phyloP scores from a whole-genome alignment of 768 basidiomycete genomes.

The Phlebiopsis flavidoalba region DNA sequence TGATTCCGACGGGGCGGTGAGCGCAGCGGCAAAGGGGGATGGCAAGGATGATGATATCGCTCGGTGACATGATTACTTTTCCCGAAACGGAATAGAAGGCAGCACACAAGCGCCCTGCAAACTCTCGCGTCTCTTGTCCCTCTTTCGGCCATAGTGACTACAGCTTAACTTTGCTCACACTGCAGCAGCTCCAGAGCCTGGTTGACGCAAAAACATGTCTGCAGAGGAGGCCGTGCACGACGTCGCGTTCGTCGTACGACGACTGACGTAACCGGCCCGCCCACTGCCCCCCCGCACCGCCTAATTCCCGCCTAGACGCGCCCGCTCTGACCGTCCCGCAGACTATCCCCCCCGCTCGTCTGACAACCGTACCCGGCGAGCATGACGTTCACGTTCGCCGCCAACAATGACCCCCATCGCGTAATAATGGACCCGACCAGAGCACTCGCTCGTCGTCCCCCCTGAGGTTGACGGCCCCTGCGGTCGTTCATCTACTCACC shows the following conservation, averaged over 20 bases:
- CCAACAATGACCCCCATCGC: slow-evolving; percentile 53
- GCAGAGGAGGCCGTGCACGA: slow-evolving; percentile 4
- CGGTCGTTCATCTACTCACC: slow-evolving; percentile 16
- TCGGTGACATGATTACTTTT: slow-evolving; percentile 9
- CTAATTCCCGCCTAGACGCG: slow-evolving; percentile 16
- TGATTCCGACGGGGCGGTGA: not conserved
- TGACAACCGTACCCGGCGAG: slow-evolving; percentile 42
- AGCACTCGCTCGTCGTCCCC: slow-evolving; percentile 25
- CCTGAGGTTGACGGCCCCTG: slow-evolving; percentile 18
- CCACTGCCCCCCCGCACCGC: too few species aligned
- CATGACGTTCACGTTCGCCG: slow-evolving; percentile 57
- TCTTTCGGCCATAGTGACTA: slow-evolving; percentile 5
- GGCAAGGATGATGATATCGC: slow-evolving; percentile 1
- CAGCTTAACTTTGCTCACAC: not conserved
- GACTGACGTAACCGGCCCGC: too few species aligned
- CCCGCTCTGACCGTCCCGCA: slow-evolving; percentile 21
- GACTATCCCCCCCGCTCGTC: slow-evolving; percentile 36
- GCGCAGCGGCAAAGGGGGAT: not conserved
- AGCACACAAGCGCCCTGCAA: slow-evolving; percentile 19
- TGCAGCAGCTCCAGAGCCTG: not conserved
- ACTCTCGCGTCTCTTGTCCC: slow-evolving; percentile 11
- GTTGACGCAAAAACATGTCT: slow-evolving; percentile 1
- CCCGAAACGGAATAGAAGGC: slow-evolving; percentile 26
- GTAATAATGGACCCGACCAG: slow-evolving; percentile 36
- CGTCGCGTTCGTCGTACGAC: slow-evolving; percentile 9